Conservation (phyloP, 148 eudicot genomes). For the Camellia sinensis region DNA sequence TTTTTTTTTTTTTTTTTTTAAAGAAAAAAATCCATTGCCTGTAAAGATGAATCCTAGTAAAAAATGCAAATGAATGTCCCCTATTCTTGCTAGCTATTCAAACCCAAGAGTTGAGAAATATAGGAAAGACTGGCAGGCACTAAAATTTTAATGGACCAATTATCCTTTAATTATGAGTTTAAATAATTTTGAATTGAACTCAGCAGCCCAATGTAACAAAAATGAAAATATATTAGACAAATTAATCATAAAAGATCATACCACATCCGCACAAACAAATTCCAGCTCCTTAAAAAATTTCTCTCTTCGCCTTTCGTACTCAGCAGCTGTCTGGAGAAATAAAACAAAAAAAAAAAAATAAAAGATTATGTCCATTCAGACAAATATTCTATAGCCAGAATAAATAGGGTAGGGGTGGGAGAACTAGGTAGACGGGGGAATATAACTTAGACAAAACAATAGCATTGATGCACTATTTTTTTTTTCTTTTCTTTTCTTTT, state of each 20-base stretch:
- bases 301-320: constrained; percentile 72
- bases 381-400: background rate
- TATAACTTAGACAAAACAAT: background rate
- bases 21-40: too few species aligned
- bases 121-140: background rate
- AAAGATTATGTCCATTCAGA: background rate
- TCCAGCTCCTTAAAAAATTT: constrained; percentile 86
- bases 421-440: too few species aligned
- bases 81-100: background rate
- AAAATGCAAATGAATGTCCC: too few species aligned
- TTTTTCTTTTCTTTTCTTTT: background rate
- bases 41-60: too few species aligned
- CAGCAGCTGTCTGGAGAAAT: constrained; percentile 66
- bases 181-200: background rate
- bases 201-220: background rate
- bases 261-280: constrained; percentile 88
- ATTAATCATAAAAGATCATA: constrained; percentile 27
- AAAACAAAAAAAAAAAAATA: constrained; percentile 11
- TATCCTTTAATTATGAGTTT: background rate
- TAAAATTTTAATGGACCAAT: background rate
- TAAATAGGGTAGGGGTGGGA: background rate
- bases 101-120: background rate
- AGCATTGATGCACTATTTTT: background rate
- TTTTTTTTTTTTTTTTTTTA: too few species aligned
- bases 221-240: background rate